Percentiles rank a stretch among this genome's conserved stretches.
These are phyloP conservation scores for Hypoxylon sp. DNA, from an alignment of 2,329 filamentous ascomycete genomes.

Conservation along the genomic window DNA sequence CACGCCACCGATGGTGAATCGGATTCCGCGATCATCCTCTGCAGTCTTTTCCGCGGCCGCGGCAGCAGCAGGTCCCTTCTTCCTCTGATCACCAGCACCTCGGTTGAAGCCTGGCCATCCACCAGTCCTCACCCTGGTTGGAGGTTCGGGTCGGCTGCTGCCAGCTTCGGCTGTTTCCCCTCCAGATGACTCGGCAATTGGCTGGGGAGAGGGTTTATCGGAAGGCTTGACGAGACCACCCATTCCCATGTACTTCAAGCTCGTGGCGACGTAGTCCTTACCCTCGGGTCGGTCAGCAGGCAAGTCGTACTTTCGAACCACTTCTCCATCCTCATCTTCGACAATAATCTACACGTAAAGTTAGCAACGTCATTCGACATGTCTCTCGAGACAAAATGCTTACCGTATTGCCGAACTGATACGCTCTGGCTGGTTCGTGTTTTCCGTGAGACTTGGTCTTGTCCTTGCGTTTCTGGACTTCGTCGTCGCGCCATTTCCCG, in stretches of 20 bases:
- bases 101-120: conserved; percentile 60
- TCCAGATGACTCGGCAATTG: conserved; percentile 41
- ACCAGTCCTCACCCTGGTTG: conserved; percentile 50
- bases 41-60: conserved; percentile 53
- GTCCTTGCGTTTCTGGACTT: conserved; percentile 68
- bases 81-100: conserved; percentile 48
- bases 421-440: conserved; percentile 79
- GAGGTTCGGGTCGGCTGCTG: conserved; percentile 9
- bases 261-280: conserved; percentile 53
- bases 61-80: conserved; percentile 49
- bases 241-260: conserved; percentile 64
- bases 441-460: conserved; percentile 63
- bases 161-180: conserved; percentile 42
- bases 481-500: conserved; percentile 63
- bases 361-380: conserved; percentile 39
- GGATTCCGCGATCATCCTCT: conserved; percentile 73
- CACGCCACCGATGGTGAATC: conserved; percentile 79
- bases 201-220: conserved; percentile 46
- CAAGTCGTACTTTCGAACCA: conserved; percentile 83
- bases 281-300: conserved; percentile 60
- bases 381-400: conserved; percentile 36
- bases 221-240: conserved; percentile 53
- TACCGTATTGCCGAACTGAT: conserved; percentile 83
- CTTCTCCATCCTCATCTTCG: conserved; percentile 85
- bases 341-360: conserved; percentile 73